Evolutionary conservation across 805 yeast genomes (phyloP), one percentile per base, ranked within the genome.

Genomic region (Starmerella cellae): DNA sequence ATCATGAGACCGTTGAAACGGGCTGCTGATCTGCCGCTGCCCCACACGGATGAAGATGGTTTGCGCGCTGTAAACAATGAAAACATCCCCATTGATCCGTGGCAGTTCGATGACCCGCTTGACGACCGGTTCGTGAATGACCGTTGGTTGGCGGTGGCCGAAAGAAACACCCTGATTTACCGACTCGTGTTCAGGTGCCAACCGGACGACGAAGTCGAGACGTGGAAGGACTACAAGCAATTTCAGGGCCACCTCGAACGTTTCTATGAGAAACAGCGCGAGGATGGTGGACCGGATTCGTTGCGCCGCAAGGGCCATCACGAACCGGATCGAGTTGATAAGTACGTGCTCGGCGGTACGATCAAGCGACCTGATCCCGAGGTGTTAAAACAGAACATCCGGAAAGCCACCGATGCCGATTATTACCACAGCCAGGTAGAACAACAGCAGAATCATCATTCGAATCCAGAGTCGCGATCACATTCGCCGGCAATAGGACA

Each of bases 181-280:
- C 69, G 95, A 47, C 67, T 79, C 59, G 82, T 91, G 1, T 91
- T 91, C 70, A 87, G 87, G 50, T 76, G 83, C 48, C 98, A 93
- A 57, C 99, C 99, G 0, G 98, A 91, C 60, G 84, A 88, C 58
- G 68, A 74, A 5, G 97, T 88, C n/a, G 69, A 69, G 20, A 72
- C 85, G 0, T 91, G 99, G 99, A 72, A 72, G 43, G 94, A 84
- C 43, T 91, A 84, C 60, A 87, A 82, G 58, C 75, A 71, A 22
- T 80, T 68, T 57, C 69, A 75, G 17, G 52, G 57, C 2, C 60
- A 56, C 44, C 57, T 55, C 16, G 60, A 60, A 42, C 49, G 56
- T 17, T 65, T 65, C 48, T 55, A 61, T 57, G 59, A 47, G 54
- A 59, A 48, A 45, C 74, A 71, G 46, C 60, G 80, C 51, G 68